Base-by-base conservation (phyloP, 2,329 filamentous ascomycete species). In the Dothiorella sarmentorum region DNA sequence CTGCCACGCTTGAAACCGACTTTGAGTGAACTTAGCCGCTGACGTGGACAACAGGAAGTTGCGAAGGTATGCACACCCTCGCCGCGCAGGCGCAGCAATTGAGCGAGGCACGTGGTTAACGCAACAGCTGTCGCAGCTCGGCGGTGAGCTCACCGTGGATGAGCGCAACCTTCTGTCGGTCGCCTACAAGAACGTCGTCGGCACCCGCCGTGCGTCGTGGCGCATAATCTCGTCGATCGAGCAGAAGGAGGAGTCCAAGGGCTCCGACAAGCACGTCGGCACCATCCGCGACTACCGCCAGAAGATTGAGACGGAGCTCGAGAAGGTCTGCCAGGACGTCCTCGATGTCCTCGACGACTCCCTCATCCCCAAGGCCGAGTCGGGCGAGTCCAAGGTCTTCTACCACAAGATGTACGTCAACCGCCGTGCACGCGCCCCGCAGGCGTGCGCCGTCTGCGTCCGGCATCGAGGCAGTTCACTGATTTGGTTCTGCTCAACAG, bases 231-330 rank as follows among this genome's bases (percentile, higher is more conserved):
- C 92, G 75, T 96, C 91, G 70, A 97, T 97, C 74, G 93, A 97
- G 85, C 93, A 97, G 82, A 97, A 97, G 86, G 93, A 97, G 83
- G 93, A 97, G 83, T 94, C 90, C 75, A 97, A 97, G 88, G 92
- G 92, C 83, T 95, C 93, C 80, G 88, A 91, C 69, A 84, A 86
- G 69, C 92, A 97, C 80, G 91, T 97, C 67, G 78, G 81, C 69
- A 85, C 94, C 65, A 97, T 97, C 83, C 94, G 94, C 84, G 91
- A 96, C 78, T 97, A 97, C 86, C 92, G 93, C 75, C 87, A 93
- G 80, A 97, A 96, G 89, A 97, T 97, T 72, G 93, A 97, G 86
- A 82, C 83, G 71, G 93, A 97, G 82, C 88, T 97, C 61, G 91
- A 89, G 77, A 94, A 95, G 84, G 94, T 97, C 82, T 97, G 93